Evolutionary conservation across 495 filamentous ascomycete species (phyloP).

Genomic region (Trichoderma orchidacearum): DNA sequence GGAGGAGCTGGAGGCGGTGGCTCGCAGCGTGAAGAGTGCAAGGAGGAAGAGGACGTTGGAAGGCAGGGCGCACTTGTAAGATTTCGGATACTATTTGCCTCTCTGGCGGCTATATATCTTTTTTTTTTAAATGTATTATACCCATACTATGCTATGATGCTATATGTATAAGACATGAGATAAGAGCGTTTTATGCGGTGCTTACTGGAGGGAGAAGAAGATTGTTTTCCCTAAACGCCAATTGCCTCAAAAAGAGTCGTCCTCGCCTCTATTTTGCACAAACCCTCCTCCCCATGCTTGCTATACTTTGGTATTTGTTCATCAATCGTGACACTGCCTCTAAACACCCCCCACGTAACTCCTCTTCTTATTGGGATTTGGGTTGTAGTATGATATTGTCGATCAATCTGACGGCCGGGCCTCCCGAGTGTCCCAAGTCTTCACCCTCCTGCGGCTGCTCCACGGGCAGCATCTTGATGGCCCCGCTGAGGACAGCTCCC

Average conservation of each 20-base stretch:
- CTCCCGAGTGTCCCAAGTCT: slow-evolving; percentile 55
- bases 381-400: slow-evolving; percentile 77
- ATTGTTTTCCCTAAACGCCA: neutral
- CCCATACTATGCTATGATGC: neutral
- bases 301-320: neutral
- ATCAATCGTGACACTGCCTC: neutral
- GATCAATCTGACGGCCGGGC: slow-evolving; percentile 67
- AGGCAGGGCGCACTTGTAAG: slow-evolving; percentile 32
- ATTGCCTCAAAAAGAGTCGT: no score
- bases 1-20: slow-evolving; percentile 25
- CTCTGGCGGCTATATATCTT: neutral
- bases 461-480: slow-evolving; percentile 77
- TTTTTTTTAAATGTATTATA: neutral
- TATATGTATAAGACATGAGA: neutral
- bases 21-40: slow-evolving; percentile 19
- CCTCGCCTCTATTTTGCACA: no score
- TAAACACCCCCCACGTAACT: no score
- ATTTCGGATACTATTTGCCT: no score
- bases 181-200: neutral
- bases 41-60: slow-evolving; percentile 27
- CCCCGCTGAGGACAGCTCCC: slow-evolving; percentile 78
- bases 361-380: neutral
- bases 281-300: no score
- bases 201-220: neutral
- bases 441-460: slow-evolving; percentile 55